phyloP scores from a whole-genome alignment of 2,329 filamentous ascomycete species.

The Xylaria sp. region DNA sequence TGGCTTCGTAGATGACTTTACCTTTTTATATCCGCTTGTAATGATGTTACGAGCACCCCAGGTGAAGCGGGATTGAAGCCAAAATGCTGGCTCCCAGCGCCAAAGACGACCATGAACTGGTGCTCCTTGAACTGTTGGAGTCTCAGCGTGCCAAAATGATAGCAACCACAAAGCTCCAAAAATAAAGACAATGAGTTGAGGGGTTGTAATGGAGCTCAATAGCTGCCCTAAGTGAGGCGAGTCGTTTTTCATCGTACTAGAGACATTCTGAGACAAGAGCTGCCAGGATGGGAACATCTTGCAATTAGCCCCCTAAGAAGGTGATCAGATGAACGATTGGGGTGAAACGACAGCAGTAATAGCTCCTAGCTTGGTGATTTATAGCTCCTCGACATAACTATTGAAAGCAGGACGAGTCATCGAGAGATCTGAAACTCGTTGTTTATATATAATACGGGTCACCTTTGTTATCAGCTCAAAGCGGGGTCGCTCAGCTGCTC shows the following conservation, averaged over 20 bases:
- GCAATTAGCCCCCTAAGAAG: too few species aligned
- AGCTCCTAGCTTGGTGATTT: not conserved
- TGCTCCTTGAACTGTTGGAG: constrained; percentile 8
- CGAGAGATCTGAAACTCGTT: not conserved
- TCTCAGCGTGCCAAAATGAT: not conserved
- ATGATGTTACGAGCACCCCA: constrained; percentile 17
- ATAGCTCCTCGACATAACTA: not conserved
- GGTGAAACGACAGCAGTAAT: not conserved
- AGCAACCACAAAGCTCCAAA: not conserved
- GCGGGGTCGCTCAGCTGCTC: not conserved
- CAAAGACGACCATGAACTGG: constrained; percentile 26
- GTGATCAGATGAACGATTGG: not conserved
- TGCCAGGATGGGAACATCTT: not conserved
- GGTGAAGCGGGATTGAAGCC: constrained; percentile 31
- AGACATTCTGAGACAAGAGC: not conserved
- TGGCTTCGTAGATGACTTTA: not conserved
- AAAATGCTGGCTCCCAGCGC: constrained; percentile 29
- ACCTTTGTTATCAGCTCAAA: not conserved
- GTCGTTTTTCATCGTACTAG: not conserved
- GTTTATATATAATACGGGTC: not conserved
- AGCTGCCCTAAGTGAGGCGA: not conserved
- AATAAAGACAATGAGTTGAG: not conserved
- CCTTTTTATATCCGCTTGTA: constrained; percentile 19
- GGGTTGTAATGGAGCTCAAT: not conserved
- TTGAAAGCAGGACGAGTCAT: not conserved